These are phyloP conservation scores for Graphilbum sp. DNA, from an alignment of 2,329 filamentous ascomycete genomes.

Conservation along the genomic window DNA sequence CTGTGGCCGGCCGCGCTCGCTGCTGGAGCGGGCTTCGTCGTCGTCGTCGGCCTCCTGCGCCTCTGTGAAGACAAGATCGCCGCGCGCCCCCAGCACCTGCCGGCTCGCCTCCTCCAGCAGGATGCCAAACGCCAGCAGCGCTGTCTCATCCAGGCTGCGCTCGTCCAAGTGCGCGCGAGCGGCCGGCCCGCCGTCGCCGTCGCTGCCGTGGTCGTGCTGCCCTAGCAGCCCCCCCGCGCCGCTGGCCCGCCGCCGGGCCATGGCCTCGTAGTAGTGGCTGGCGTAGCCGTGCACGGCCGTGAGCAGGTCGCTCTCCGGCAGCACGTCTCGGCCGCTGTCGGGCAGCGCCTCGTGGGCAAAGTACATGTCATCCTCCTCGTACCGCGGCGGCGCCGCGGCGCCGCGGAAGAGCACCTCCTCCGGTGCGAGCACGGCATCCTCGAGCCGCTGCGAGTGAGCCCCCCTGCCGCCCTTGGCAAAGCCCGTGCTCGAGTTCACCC, in stretches of 20 bases:
- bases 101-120: constrained; percentile 54
- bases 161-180: constrained; percentile 23
- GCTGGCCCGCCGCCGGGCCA: constrained; percentile 7
- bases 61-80: constrained; percentile 59
- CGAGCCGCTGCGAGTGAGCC: constrained; percentile 11
- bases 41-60: constrained; percentile 12
- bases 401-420: constrained; percentile 57
- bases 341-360: constrained; percentile 43
- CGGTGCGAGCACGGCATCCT: constrained; percentile 33
- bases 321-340: constrained; percentile 23
- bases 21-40: too few species aligned
- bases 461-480: constrained; percentile 11
- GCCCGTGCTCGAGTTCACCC: constrained; percentile 17
- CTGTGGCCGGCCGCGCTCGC: too few species aligned
- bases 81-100: constrained; percentile 43
- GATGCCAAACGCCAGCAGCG: constrained; percentile 58
- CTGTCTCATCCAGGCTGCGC: constrained; percentile 61
- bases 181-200: neutral
- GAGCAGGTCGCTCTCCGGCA: constrained; percentile 55
- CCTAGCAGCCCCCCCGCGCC: neutral
- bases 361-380: constrained; percentile 57
- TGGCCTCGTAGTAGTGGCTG: constrained; percentile 45
- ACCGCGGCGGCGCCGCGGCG: constrained; percentile 46
- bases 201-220: neutral
- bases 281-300: constrained; percentile 53